phyloP scores from a whole-genome alignment of 2,329 filamentous ascomycete genomes.

The Aspergillus cejpii region DNA sequence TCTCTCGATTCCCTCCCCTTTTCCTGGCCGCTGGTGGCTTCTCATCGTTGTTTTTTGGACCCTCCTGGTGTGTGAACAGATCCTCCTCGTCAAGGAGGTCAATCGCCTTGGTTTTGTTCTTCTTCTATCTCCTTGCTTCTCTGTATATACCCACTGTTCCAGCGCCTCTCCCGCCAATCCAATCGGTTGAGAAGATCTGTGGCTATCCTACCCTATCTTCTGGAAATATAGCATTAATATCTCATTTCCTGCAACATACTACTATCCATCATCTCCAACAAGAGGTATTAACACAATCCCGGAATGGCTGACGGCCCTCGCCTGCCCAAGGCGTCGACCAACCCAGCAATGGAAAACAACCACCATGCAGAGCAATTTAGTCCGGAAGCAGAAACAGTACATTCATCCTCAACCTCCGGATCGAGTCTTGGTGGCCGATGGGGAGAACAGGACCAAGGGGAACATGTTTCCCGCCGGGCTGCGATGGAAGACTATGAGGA shows the following conservation, averaged over 20 bases:
- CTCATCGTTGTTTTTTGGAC: no score
- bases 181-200: no score
- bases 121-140: no score
- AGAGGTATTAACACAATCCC: not conserved
- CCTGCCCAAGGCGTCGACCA: conserved; percentile 7
- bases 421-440: conserved; percentile 47
- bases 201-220: not conserved
- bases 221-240: not conserved
- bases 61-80: no score
- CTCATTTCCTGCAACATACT: not conserved
- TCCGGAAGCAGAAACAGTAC: not conserved
- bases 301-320: conserved; percentile 9
- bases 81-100: no score
- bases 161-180: no score
- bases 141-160: no score
- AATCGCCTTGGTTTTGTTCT: no score
- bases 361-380: not conserved
- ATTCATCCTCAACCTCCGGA: conserved; percentile 5
- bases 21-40: no score
- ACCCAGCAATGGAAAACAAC: conserved; percentile 5
- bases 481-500: conserved; percentile 57
- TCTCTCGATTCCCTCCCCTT: no score
- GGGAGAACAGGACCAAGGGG: conserved; percentile 56
- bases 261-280: not conserved
- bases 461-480: conserved; percentile 45